Base-by-base conservation (phyloP, 768 basidiomycete genomes). In the Suillus fuscotomentosus region DNA sequence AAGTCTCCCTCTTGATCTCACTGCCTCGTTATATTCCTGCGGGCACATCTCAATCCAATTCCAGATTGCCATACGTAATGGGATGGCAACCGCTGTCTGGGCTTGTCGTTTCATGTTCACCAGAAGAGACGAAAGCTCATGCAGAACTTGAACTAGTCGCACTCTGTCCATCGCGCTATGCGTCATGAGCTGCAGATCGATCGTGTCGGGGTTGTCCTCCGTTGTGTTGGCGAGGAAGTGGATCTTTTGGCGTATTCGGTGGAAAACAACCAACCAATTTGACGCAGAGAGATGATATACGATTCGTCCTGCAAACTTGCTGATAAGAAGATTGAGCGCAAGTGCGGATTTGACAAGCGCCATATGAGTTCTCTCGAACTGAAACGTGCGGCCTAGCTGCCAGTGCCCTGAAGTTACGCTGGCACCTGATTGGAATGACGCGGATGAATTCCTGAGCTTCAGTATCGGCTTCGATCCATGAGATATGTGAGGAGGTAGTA, bases 41-140 rank as follows among this genome's bases (percentile, higher is more conserved):
- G 92, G 89, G 70, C 89, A 91, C 27, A 85, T 79, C 38, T 90
- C 88, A 39, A 96, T 88, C 94, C 94, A 97, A 67, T 90, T 94
- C 94, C 95, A 96, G 34, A 97, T 80, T 1, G 92, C 92, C 36
- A 84, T 81, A 24, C 93, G 86, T 42, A 97, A 81, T 34, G 90
- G 86, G 34, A 84, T 79, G 0, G 93, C 87, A 56, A 95, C 83
- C 1, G 90, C 88, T 15, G 84, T 75, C 64, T 94, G 92, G 0
- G 88, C 85, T 47, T 91, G 88, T 41, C 81, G 83, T 67, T 86
- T 87, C 87, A 97, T 90, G 71, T 90, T 91, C 27, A 96, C 86
- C 36, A 97, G 84, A 5, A 93, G 80, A 1, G 91, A 91, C 0
- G 91, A 91, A 1, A 95, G 72, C 72, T 96, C 95, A 72, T 89